phyloP scores from a whole-genome alignment of 495 filamentous ascomycete genomes.

The Hypoxylon lienhwacheense region DNA sequence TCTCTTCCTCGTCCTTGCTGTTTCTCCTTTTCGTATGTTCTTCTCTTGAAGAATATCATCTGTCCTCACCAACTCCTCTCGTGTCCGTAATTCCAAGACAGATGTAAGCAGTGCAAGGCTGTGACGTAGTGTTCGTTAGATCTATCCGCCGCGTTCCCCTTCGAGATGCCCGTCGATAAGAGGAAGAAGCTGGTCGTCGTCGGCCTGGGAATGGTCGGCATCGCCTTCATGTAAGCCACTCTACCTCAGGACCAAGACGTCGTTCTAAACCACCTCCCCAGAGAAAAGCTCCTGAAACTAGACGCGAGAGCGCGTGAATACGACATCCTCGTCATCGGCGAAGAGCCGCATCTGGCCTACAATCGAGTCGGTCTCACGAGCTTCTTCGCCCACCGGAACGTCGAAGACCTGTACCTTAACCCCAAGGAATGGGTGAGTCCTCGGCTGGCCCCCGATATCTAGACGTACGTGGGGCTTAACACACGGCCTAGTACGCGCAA shows the following conservation, averaged over 20 bases:
- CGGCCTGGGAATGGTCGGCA: slow-evolving; percentile 93
- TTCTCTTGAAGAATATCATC: not conserved
- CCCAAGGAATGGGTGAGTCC: slow-evolving; percentile 79
- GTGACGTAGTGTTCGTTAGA: slow-evolving; percentile 14
- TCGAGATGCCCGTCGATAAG: slow-evolving; percentile 39
- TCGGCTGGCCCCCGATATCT: not conserved
- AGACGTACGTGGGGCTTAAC: slow-evolving; percentile 1
- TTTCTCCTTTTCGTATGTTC: slow-evolving; percentile 2
- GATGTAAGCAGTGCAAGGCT: slow-evolving; percentile 8
- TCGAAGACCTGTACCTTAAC: slow-evolving; percentile 90
- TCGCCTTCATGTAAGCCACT: slow-evolving; percentile 79
- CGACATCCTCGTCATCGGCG: slow-evolving; percentile 87
- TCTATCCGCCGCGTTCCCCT: not conserved
- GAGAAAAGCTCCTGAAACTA: slow-evolving; percentile 88
- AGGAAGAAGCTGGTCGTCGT: slow-evolving; percentile 82
- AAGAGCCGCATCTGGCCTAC: slow-evolving; percentile 90
- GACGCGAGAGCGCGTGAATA: slow-evolving; percentile 77
- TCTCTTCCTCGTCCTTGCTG: not conserved
- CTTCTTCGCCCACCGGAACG: slow-evolving; percentile 88
- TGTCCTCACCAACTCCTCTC: not conserved
- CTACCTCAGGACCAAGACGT: slow-evolving; percentile 49
- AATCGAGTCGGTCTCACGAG: slow-evolving; percentile 94
- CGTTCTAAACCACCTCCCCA: slow-evolving; percentile 53
- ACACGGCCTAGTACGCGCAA: slow-evolving; percentile 18
- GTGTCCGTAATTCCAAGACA: slow-evolving; percentile 3